Percentiles rank a stretch among this genome's conserved stretches.
Evolutionary conservation across 75 land plant species (phyloP).

Genomic region (Sequoia sempervirens): DNA sequence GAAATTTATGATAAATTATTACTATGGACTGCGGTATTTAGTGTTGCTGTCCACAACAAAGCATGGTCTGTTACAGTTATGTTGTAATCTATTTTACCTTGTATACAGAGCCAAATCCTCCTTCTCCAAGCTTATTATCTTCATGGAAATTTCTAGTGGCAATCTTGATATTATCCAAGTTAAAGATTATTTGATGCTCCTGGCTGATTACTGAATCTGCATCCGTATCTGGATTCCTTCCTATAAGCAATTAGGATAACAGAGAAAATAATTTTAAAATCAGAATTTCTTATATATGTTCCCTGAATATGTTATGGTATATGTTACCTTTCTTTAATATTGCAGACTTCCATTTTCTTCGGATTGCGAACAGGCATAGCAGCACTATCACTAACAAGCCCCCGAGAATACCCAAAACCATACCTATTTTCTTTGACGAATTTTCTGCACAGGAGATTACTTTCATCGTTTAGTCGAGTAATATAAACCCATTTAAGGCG

Average conservation of each 20-base stretch:
- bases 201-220: neutral
- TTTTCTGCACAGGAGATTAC: neutral
- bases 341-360: neutral
- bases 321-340: neutral
- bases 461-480: neutral
- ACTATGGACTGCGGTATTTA: no score
- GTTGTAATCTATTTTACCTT: neutral
- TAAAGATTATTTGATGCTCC: neutral
- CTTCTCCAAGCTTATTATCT: conserved; percentile 1
- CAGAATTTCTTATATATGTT: neutral
- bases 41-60: neutral
- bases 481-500: no score
- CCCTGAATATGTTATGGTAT: neutral
- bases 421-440: neutral
- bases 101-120: neutral
- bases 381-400: neutral
- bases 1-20: no score
- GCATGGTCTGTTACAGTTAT: neutral
- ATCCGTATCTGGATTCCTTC: neutral
- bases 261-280: neutral
- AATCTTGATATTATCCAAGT: neutral
- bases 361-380: neutral
- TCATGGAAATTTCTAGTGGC: neutral
- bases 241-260: neutral
- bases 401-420: neutral